A percentile compares a stretch with the other conserved stretches of the same genome.
Conservation (phyloP, 192 early-diverging fungal genomes). For the Diversispora epigaea region DNA sequence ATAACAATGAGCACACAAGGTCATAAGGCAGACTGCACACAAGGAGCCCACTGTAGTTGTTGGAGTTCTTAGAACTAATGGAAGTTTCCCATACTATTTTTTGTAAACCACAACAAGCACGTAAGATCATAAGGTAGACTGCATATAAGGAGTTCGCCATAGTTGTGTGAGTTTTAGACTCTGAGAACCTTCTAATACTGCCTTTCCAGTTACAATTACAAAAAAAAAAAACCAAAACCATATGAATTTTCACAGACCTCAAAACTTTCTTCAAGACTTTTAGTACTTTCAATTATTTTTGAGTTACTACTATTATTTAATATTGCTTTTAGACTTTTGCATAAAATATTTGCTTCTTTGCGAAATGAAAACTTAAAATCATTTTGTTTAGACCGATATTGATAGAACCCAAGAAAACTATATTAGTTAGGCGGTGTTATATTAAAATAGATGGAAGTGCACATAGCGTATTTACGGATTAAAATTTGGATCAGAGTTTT, state of each 20-base stretch:
- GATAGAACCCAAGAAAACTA: slow-evolving; percentile 14
- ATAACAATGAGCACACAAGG: slow-evolving; percentile 20
- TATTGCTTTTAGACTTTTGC: slow-evolving; percentile 17
- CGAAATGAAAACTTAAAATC: slow-evolving; percentile 15
- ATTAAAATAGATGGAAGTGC: slow-evolving; percentile 3
- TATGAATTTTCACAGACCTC: neutral
- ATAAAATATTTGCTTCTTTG: slow-evolving; percentile 9
- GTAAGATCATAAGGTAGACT: slow-evolving; percentile 11
- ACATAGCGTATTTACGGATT: no score
- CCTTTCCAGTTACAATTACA: slow-evolving; percentile 4
- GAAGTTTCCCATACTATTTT: slow-evolving; percentile 24
- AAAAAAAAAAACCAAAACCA: slow-evolving; percentile 9
- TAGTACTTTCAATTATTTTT: neutral
- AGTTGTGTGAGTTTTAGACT: slow-evolving; percentile 13
- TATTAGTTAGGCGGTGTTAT: slow-evolving; percentile 1
- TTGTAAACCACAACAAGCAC: slow-evolving; percentile 11
- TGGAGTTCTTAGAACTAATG: slow-evolving; percentile 12
- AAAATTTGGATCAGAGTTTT: no score
- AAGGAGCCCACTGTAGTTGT: slow-evolving; percentile 20
- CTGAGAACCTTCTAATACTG: slow-evolving; percentile 20
- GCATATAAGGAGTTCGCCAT: neutral
- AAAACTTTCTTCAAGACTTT: neutral
- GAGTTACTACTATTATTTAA: slow-evolving; percentile 17
- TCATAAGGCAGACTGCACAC: slow-evolving; percentile 2
- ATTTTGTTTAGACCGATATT: neutral